These are phyloP conservation scores for Cyberlindnera veronae DNA, from an alignment of 805 yeast species.

Conservation along the genomic window DNA sequence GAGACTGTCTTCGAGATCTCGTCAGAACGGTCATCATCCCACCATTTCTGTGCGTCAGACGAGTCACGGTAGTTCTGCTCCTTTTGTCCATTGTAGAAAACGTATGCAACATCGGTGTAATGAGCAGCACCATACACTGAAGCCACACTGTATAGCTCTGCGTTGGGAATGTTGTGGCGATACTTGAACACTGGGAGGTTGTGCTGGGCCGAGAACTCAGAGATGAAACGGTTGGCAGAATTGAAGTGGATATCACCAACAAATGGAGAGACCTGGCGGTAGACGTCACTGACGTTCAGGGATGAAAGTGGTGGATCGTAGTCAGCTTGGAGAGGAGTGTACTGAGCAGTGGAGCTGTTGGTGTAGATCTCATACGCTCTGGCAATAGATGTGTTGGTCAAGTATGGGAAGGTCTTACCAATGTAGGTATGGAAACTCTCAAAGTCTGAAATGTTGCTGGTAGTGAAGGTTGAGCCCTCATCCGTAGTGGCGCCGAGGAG, in stretches of 20 bases:
- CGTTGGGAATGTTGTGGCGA: constrained; percentile 12
- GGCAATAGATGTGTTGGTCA: constrained; percentile 13
- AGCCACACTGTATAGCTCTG: constrained; percentile 5
- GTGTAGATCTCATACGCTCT: constrained; percentile 6
- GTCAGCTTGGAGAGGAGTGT: constrained; percentile 17
- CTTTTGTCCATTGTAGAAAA: constrained; percentile 8
- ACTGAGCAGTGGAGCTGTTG: constrained; percentile 3
- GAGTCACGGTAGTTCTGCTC: constrained; percentile 6
- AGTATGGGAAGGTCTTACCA: constrained; percentile 1
- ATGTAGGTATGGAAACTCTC: constrained; percentile 3
- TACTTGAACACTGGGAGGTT: constrained; percentile 10
- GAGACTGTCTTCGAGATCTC: constrained; percentile 8
- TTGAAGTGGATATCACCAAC: constrained; percentile 13
- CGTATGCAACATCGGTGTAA: constrained; percentile 11
- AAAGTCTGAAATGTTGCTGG: constrained; percentile 1
- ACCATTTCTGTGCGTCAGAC: constrained; percentile 12
- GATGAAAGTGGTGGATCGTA: constrained; percentile 8
- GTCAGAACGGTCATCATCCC: constrained; percentile 8
- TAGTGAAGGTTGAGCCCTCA: constrained; percentile 16
- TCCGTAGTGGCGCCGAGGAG: constrained; percentile 25
- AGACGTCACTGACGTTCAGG: constrained; percentile 2
- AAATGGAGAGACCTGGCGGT: constrained; percentile 5
- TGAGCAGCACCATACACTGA: constrained; percentile 9
- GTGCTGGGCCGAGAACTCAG: constrained; percentile 5
- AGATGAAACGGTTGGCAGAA: constrained; percentile 13